A percentile compares a stretch with the other conserved stretches of the same genome.
phyloP scores from a whole-genome alignment of 768 basidiomycete species.

The Trametes gibbosa region DNA sequence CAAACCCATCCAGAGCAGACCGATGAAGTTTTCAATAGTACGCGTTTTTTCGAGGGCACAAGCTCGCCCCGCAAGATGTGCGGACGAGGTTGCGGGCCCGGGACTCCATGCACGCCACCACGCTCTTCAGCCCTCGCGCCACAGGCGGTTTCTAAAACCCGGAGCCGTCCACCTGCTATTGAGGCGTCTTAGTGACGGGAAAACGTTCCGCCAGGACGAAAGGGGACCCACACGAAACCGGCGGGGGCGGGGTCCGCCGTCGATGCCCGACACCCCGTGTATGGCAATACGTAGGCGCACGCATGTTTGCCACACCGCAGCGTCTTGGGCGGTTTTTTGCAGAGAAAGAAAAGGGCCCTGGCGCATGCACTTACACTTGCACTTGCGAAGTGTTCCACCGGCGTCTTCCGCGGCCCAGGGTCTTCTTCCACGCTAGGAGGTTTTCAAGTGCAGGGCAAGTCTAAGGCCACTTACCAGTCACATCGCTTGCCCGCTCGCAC shows the following conservation, averaged over 20 bases:
- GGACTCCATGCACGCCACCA: background rate
- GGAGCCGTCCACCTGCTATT: background rate
- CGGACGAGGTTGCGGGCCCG: background rate
- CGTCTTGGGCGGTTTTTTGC: background rate
- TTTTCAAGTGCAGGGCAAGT: no score
- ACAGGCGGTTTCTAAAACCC: background rate
- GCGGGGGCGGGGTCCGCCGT: background rate
- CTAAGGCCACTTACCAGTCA: background rate
- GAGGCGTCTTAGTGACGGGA: background rate
- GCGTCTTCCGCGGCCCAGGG: background rate
- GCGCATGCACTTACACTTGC: background rate
- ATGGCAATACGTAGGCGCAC: background rate
- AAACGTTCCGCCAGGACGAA: background rate
- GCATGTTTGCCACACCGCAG: background rate
- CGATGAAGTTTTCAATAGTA: background rate
- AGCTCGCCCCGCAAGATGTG: background rate
- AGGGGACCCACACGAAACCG: background rate
- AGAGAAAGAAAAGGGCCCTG: background rate
- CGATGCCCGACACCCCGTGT: slow-evolving; percentile 1
- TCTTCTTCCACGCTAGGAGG: background rate
- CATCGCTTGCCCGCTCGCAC: background rate
- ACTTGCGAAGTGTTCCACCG: background rate
- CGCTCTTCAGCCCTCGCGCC: background rate
- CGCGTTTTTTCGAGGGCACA: background rate
- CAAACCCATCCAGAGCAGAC: background rate